Percentiles rank a stretch among this genome's conserved stretches.
Conservation (phyloP, 208 protist species). For the Trypanosoma avium region DNA sequence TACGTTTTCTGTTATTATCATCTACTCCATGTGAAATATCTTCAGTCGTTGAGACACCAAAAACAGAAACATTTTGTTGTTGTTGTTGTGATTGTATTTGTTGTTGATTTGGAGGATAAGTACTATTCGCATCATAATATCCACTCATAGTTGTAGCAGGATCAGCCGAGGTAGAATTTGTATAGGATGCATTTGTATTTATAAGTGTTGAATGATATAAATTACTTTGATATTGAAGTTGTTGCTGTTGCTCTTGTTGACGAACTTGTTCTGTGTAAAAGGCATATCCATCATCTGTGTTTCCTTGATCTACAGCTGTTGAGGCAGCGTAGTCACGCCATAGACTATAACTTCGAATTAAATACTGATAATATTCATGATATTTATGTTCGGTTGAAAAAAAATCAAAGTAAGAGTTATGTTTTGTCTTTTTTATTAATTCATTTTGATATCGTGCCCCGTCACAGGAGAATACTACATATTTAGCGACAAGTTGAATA, state of each 20-base stretch:
- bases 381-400: conserved; percentile 53
- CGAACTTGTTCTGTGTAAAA: conserved; percentile 29
- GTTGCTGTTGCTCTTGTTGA: conserved; percentile 42
- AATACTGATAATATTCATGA: conserved; percentile 73
- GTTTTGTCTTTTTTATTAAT: conserved; percentile 51
- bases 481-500: conserved; percentile 79
- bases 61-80: neutral
- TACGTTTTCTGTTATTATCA: conserved; percentile 10
- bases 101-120: neutral
- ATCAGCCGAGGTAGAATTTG: neutral
- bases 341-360: conserved; percentile 67
- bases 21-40: neutral
- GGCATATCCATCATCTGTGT: conserved; percentile 29
- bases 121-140: conserved; percentile 33
- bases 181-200: conserved; percentile 6
- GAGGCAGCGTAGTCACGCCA: conserved; percentile 45
- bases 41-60: neutral
- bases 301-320: conserved; percentile 17
- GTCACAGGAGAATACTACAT: conserved; percentile 73
- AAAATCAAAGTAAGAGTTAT: conserved; percentile 82
- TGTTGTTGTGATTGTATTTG: conserved; percentile 7
- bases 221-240: conserved; percentile 38
- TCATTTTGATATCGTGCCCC: conserved; percentile 68
- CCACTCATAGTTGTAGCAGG: conserved; percentile 1
- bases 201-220: conserved; percentile 28